phyloP scores from a whole-genome alignment of 768 basidiomycete species.

The Leccinum arenicola region DNA sequence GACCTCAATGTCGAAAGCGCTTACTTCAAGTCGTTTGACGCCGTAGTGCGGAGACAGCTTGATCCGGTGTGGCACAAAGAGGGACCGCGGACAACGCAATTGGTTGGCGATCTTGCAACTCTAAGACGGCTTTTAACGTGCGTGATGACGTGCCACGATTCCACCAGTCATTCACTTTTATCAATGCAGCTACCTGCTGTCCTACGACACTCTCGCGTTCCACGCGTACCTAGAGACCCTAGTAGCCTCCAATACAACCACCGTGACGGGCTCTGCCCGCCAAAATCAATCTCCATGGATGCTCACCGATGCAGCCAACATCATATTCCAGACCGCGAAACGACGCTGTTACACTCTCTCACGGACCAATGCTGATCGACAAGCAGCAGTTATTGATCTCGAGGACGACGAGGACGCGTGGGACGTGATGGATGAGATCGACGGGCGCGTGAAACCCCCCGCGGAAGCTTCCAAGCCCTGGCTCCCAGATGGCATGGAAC shows the following conservation, averaged over 20 bases:
- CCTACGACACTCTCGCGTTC: conserved; percentile 89
- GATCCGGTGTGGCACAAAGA: conserved; percentile 98
- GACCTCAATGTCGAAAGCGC: conserved; percentile 91
- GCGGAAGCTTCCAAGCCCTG: conserved; percentile 37
- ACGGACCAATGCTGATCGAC: conserved; percentile 22
- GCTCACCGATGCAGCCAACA: conserved; percentile 86
- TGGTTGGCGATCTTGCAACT: conserved; percentile 84
- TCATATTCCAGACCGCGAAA: conserved; percentile 79
- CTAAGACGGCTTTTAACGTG: conserved; percentile 81
- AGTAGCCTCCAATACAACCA: conserved; percentile 56
- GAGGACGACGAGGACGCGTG: conserved; percentile 72
- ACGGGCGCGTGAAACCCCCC: conserved; percentile 10
- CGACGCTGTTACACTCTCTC: conserved; percentile 71
- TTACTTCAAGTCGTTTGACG: conserved; percentile 91
- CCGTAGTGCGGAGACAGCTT: conserved; percentile 82
- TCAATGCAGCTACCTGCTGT: conserved; percentile 59
- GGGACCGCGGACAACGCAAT: conserved; percentile 85
- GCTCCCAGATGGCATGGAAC: conserved; percentile 77
- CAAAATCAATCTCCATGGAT: conserved; percentile 86
- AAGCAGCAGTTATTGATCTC: conserved; percentile 37
- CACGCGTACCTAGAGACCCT: conserved; percentile 90
- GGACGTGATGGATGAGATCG: conserved; percentile 61
- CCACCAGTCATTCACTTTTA: neutral
- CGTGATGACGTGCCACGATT: conserved; percentile 23
- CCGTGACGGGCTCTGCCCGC: conserved; percentile 48